Percentiles rank a stretch among this genome's conserved stretches.
Conservation (phyloP, 352 stramenopile genomes). For the Phytophthora ramorum region DNA sequence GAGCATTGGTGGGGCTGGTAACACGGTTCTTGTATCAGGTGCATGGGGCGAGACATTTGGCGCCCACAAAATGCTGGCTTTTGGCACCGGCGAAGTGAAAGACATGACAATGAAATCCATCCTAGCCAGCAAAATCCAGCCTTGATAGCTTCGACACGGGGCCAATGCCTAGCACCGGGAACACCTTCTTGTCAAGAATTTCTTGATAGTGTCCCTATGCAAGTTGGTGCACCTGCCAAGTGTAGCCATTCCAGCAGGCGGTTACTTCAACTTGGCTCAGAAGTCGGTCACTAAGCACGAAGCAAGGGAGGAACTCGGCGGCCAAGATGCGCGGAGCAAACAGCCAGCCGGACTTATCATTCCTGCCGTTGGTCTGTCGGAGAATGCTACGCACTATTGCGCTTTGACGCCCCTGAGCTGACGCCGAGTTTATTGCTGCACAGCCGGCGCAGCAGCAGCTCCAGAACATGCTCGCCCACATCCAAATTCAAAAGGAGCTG, state of each 20-base stretch:
- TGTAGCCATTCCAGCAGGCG: constrained; percentile 12
- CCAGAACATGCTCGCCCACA: constrained; percentile 63
- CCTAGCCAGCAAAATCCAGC: constrained; percentile 11
- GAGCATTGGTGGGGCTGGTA: background rate
- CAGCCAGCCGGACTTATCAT: constrained; percentile 29
- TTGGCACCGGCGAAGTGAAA: background rate
- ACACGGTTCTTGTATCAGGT: background rate
- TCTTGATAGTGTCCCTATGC: background rate
- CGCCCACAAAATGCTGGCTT: constrained; percentile 9
- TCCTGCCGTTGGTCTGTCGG: constrained; percentile 20
- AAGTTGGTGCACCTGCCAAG: too few species aligned
- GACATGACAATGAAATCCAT: too few species aligned
- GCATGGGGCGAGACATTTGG: constrained; percentile 20
- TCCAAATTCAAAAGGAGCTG: constrained; percentile 54
- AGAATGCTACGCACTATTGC: background rate
- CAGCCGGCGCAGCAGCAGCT: constrained; percentile 68
- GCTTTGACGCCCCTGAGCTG: background rate
- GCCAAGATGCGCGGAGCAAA: constrained; percentile 14
- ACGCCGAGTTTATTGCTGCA: background rate
- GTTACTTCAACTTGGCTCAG: constrained; percentile 22
- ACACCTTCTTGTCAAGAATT: too few species aligned
- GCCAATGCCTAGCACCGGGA: background rate
- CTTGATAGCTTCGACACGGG: background rate
- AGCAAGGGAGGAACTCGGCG: background rate
- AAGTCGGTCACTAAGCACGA: constrained; percentile 6